A percentile compares a stretch with the other conserved stretches of the same genome.
These are phyloP conservation scores for Helicostylum pulchrum DNA, from an alignment of 192 early-diverging fungal species.

Conservation along the genomic window DNA sequence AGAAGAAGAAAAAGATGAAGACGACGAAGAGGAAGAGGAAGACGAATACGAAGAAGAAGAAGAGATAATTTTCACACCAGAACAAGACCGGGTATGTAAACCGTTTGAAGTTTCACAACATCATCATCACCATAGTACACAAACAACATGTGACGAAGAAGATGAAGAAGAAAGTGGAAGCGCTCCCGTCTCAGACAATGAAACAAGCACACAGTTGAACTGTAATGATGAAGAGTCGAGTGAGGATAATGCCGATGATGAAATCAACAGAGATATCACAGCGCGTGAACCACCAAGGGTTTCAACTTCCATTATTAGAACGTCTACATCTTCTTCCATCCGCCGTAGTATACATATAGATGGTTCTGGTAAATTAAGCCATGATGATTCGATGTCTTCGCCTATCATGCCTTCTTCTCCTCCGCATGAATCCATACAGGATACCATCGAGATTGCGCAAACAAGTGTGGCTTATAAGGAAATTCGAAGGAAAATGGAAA, in stretches of 20 bases:
- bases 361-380: not conserved
- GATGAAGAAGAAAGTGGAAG: constrained; percentile 6
- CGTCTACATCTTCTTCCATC: constrained; percentile 1
- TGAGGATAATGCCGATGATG: constrained; percentile 28
- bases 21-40: constrained; percentile 4
- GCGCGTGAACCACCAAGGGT: constrained; percentile 16
- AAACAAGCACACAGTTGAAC: not conserved
- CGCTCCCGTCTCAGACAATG: not conserved
- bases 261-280: constrained; percentile 11
- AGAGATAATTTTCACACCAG: constrained; percentile 20
- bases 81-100: constrained; percentile 2
- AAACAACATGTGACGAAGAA: not conserved
- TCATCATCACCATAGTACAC: not conserved
- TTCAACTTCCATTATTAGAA: constrained; percentile 13
- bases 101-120: constrained; percentile 17
- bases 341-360: not conserved
- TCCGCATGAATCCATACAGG: no score
- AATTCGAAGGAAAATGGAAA: constrained; percentile 18
- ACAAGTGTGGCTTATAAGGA: not conserved
- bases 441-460: not conserved
- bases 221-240: constrained; percentile 18
- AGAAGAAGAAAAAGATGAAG: not conserved
- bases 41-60: constrained; percentile 18
- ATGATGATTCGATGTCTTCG: not conserved
- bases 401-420: not conserved